Base-by-base conservation (phyloP, 139 green algal genomes). In the Auxenochlorella pyrenoidosa region DNA sequence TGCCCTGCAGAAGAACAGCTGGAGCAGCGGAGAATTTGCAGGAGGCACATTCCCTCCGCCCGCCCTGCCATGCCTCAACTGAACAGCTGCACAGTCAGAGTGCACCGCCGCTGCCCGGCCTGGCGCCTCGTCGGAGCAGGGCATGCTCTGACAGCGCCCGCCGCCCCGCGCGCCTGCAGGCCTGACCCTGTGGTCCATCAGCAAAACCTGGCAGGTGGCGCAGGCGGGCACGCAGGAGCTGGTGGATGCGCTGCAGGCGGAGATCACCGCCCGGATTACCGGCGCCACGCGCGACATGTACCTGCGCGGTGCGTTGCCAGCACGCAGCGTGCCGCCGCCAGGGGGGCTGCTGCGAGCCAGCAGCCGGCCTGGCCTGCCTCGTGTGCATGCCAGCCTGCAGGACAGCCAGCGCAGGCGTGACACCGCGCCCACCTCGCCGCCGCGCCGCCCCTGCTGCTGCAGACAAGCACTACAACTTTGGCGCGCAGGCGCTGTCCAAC, bases 401-500 rank as follows among this genome's bases (percentile, higher is more conserved):
- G n/a, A n/a, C n/a, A n/a, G n/a, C n/a, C n/a, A n/a, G n/a, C n/a
- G n/a, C n/a, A n/a, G n/a, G n/a, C n/a, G n/a, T n/a, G n/a, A n/a
- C n/a, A n/a, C n/a, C n/a, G n/a, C n/a, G n/a, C n/a, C n/a, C n/a
- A n/a, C n/a, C n/a, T 16, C 36, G 5, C 22, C n/a, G 3, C 32
- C 22, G 3, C 21, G 5, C 8, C 58, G 8, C 51, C 51, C 58
- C 16, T 47, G 36, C 76, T 43, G 58, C 65, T 28, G 41, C 82
- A 86, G 82, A 83, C 83, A 82, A 82, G 72, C 54, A 82, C 71
- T 88, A 71, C 84, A 54, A 75, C 38, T 83, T 88, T 65, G 84
- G 84, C 21, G 54, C 73, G 38, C 84, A 94, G 77, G 82, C 91
- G 32, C 86, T 91, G 41, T 83, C 63, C 71, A 95, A 94, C 84